These are phyloP conservation scores for Quercus parvula DNA, from an alignment of 306 rosid species.

Conservation along the genomic window DNA sequence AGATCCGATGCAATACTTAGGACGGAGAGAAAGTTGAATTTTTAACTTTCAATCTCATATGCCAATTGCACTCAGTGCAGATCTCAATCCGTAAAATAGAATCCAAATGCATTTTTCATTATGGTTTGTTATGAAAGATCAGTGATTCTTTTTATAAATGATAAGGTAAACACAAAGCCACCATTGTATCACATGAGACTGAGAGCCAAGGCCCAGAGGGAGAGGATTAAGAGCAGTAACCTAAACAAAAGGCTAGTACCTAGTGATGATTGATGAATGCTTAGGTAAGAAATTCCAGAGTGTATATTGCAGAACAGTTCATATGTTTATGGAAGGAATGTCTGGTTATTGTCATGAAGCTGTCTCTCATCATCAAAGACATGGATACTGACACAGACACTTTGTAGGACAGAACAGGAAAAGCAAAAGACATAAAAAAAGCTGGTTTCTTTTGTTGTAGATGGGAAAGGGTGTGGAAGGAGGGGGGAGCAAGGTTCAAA, in stretches of 20 bases:
- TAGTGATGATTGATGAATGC: too few species aligned
- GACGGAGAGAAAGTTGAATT: too few species aligned
- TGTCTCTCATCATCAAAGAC: conserved; percentile 11
- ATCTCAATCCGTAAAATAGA: not conserved
- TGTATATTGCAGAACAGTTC: conserved; percentile 13
- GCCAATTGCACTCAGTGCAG: too few species aligned
- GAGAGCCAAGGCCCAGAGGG: not conserved
- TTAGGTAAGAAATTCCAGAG: not conserved
- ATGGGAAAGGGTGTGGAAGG: not conserved
- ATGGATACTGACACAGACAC: conserved; percentile 8
- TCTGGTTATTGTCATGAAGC: not conserved
- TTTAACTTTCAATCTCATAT: too few species aligned
- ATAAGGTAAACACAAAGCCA: not conserved
- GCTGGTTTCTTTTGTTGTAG: not conserved
- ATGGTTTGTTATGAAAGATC: not conserved
- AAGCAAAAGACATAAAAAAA: conserved; percentile 8
- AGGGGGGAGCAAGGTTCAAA: not conserved
- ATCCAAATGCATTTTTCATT: not conserved
- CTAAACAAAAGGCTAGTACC: too few species aligned
- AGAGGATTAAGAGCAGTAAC: not conserved
- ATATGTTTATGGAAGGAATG: not conserved
- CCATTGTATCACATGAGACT: not conserved
- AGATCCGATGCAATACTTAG: too few species aligned
- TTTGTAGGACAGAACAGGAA: conserved; percentile 19
- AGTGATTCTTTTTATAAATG: not conserved